Percentiles rank a stretch among this genome's conserved stretches.
Conservation (phyloP, 768 basidiomycete genomes). For the Strobilomyces echinocephalus region DNA sequence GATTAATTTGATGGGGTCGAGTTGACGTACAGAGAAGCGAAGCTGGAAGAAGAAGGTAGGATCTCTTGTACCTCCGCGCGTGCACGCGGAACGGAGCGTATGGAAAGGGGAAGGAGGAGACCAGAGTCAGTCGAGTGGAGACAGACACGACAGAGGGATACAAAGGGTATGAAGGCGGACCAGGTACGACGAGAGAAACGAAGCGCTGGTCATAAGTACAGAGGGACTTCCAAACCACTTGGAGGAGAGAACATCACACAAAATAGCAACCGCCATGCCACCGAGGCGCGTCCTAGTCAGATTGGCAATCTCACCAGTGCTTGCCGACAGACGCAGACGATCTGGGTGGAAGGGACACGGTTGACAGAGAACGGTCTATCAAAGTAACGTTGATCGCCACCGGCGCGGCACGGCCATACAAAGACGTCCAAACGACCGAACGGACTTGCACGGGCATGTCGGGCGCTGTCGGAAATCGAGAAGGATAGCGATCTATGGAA, state of each 20-base stretch:
- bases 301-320: conserved; percentile 14
- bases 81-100: conserved; percentile 19
- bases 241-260: conserved; percentile 9
- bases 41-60: conserved; percentile 17
- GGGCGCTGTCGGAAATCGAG: background rate
- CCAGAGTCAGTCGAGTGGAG: conserved; percentile 14
- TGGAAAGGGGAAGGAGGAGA: conserved; percentile 13
- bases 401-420: background rate
- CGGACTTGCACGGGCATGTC: background rate
- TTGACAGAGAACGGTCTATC: conserved; percentile 16
- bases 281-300: conserved; percentile 3
- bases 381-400: conserved; percentile 7
- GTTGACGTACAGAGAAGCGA: conserved; percentile 36
- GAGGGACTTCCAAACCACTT: background rate
- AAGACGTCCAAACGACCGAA: background rate
- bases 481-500: background rate
- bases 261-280: conserved; percentile 8
- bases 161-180: conserved; percentile 3
- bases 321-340: background rate
- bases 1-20: conserved; percentile 30
- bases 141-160: conserved; percentile 11
- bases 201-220: conserved; percentile 4
- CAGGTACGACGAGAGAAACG: conserved; percentile 6
- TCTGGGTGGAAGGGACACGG: conserved; percentile 7
- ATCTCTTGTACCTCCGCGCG: conserved; percentile 23